Conservation (phyloP, 768 basidiomycete genomes). For the Favolaschia claudopus region DNA sequence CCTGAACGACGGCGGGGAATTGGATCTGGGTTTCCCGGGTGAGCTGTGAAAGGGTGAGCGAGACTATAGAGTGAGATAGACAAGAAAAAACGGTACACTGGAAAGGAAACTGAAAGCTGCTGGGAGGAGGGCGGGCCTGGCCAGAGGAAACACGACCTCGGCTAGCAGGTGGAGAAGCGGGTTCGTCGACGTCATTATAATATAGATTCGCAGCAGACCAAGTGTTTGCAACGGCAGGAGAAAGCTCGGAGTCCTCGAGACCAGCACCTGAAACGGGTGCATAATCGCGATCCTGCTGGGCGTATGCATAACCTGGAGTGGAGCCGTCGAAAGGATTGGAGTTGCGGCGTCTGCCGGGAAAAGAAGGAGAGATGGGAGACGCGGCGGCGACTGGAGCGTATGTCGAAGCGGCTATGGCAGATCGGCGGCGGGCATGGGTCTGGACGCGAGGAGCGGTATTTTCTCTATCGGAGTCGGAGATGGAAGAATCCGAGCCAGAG, state of each 20-base stretch:
- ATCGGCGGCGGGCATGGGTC: conserved; percentile 12
- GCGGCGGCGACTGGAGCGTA: conserved; percentile 6
- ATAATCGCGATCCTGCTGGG: conserved; percentile 4
- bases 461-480: conserved; percentile 19
- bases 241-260: conserved; percentile 24
- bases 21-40: conserved; percentile 70
- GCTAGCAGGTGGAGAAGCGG: conserved; percentile 22
- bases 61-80: conserved; percentile 7
- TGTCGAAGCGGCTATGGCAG: not conserved
- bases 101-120: conserved; percentile 51
- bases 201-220: conserved; percentile 28
- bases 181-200: conserved; percentile 11
- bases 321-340: conserved; percentile 1
- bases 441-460: not conserved
- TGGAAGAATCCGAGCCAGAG: conserved; percentile 15
- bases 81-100: conserved; percentile 30
- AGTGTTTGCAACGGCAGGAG: conserved; percentile 24
- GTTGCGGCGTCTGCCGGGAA: conserved; percentile 7
- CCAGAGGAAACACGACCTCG: not conserved
- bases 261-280: conserved; percentile 7
- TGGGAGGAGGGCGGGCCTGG: conserved; percentile 47
- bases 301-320: conserved; percentile 4
- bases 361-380: conserved; percentile 2
- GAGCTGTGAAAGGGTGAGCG: conserved; percentile 62
- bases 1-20: conserved; percentile 45